Base-by-base conservation (phyloP, 768 basidiomycete species). In the Termitomyces titanicus region DNA sequence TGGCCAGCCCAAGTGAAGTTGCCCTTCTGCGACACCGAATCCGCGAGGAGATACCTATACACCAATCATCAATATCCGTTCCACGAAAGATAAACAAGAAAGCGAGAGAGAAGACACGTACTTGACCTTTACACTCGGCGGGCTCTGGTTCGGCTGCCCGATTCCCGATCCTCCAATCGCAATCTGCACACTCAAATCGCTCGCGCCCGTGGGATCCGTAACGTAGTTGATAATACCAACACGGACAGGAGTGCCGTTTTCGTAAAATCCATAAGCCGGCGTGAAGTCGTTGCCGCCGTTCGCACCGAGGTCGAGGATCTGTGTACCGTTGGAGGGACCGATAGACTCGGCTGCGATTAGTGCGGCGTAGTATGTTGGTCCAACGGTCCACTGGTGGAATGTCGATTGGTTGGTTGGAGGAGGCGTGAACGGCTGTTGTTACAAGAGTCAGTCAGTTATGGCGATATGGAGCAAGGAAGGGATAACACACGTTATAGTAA, bases 171-270 rank as follows among this genome's bases (percentile, higher is more conserved):
- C 80, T 4, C 69, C 71, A 24, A 83, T 62, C 3, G 79, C 69
- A 47, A 92, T 73, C 11, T 71, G 75, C 10, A 78, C 78, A 0
- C 72, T 78, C 54, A 82, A 79, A 51, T 80, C 74, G 62, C 74
- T 82, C 0, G 74, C 78, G 3, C 86, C 87, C 3, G 74, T 72
- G 0, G 76, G 58, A 61, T 91, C 89, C 33, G 78, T 75, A 46
- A 89, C 74, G 61, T 80, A 92, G 67, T 93, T 94, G 72, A 92
- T 80, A 51, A 92, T 65, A 5, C 80, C 85, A 1, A 89, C 75
- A 31, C 85, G 78, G 11, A 77, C 76, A 10, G 85, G 80, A 3
- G 66, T 71, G 20, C 81, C 82, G 54, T 86, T 78, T 68, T 93
- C 88, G 65, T 91, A 92, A 52, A 93, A 79, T 15, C 80, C 87